These are phyloP conservation scores for Podospora anserina DNA, from an alignment of 495 filamentous ascomycete species.

Conservation along the genomic window DNA sequence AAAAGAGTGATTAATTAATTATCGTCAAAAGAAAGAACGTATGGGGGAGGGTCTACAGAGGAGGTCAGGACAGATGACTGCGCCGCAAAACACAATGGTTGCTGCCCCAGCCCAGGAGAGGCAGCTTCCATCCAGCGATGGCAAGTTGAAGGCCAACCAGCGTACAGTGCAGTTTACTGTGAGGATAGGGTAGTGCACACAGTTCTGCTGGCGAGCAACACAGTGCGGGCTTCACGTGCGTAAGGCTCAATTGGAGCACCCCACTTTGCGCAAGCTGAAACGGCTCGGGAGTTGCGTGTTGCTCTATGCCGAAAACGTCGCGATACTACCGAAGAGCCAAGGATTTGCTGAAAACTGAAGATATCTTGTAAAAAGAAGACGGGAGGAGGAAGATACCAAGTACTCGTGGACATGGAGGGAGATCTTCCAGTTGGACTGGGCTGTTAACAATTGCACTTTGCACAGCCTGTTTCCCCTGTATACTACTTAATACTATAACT, in stretches of 20 bases:
- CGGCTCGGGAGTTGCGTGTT: background rate
- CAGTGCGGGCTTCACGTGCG: background rate
- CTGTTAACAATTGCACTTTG: too few relatives aligned
- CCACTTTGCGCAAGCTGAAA: background rate
- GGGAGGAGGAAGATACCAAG: too few relatives aligned
- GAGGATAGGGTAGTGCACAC: background rate
- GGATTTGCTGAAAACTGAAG: too few relatives aligned
- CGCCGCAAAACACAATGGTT: background rate
- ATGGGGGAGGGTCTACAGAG: conserved; percentile 5
- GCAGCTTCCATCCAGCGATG: conserved; percentile 11
- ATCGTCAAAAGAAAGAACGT: conserved; percentile 1
- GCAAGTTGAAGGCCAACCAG: conserved; percentile 18
- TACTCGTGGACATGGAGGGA: too few relatives aligned
- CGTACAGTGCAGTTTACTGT: conserved; percentile 9
- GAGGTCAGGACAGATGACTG: conserved; percentile 6
- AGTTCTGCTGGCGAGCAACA: background rate
- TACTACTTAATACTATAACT: too few relatives aligned
- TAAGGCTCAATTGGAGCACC: background rate
- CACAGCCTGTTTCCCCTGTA: too few relatives aligned
- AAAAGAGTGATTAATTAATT: background rate
- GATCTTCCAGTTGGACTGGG: too few relatives aligned
- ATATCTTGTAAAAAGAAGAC: too few relatives aligned
- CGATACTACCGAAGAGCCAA: background rate
- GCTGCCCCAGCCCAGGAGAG: too few relatives aligned
- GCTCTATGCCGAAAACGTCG: background rate